These are phyloP conservation scores for Marasmius oreades DNA, from an alignment of 1,284 basidiomycete genomes.

Conservation along the genomic window DNA sequence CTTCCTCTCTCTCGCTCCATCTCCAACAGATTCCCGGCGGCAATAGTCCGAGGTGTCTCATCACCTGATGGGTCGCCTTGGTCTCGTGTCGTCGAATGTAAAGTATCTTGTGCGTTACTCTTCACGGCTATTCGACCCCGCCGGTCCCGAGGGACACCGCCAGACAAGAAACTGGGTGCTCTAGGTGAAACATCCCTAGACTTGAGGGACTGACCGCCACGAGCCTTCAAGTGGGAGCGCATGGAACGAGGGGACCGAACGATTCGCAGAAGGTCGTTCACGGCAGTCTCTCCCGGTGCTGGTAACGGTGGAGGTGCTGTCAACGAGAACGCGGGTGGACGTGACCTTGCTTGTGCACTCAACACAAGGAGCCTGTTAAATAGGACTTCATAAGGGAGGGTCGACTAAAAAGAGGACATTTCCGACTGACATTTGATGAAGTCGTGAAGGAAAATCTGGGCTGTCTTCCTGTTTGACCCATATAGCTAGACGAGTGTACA, in stretches of 20 bases:
- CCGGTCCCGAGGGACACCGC: constrained; percentile 68
- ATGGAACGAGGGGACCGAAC: constrained; percentile 41
- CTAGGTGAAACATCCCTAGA: constrained; percentile 23
- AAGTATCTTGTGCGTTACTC: constrained; percentile 25
- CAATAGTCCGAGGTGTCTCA: constrained; percentile 50
- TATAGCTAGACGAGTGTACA: constrained; percentile 52
- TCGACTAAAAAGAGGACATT: neutral
- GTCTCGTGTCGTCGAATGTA: too few species aligned
- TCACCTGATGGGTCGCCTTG: constrained; percentile 40
- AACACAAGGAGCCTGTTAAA: constrained; percentile 69
- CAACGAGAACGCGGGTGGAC: constrained; percentile 48
- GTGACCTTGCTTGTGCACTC: constrained; percentile 57
- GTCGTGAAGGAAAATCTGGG: constrained; percentile 50
- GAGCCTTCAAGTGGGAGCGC: neutral
- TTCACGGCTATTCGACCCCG: constrained; percentile 67
- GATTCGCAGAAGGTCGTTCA: constrained; percentile 58
- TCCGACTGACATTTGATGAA: constrained; percentile 68
- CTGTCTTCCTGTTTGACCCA: constrained; percentile 49
- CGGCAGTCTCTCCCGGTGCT: constrained; percentile 58
- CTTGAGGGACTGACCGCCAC: neutral
- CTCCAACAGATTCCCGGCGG: constrained; percentile 29
- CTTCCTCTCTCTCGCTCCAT: constrained; percentile 45
- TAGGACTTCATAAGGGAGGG: neutral
- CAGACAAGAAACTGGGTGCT: constrained; percentile 67
- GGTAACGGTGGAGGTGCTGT: constrained; percentile 51